Base-by-base conservation (phyloP, 495 filamentous ascomycete species). In the Penicillium macrosclerotiorum region DNA sequence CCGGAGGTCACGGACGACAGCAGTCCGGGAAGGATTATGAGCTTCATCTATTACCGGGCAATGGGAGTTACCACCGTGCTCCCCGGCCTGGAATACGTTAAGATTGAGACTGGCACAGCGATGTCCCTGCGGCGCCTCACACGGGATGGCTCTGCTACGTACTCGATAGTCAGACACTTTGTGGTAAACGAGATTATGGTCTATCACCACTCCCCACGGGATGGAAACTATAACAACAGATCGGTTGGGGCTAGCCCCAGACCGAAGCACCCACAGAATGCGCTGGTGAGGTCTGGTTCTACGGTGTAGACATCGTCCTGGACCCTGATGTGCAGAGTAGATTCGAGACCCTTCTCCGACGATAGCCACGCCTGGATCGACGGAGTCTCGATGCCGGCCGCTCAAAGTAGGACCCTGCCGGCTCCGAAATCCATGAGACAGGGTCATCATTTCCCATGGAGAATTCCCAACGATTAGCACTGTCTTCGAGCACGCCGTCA, bases 271-370 rank as follows among this genome's bases (percentile, higher is more conserved):
- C n/a, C n/a, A n/a, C n/a, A 16, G 16, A 22, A 19, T 14, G 14
- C 17, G 16, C 31, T 12, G 23, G 37, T 20, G 14, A 14, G 30
- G 25, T 16, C 19, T 12, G 26, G 30, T 13, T 18, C 31, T 29
- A 39, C 32, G 7, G 12, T 30, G 18, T 43, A 43, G 30, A 42
- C 24, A 9, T 20, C 31, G 34, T 26, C 49, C 45, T 42, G 42
- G 45, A 35, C 51, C 29, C 26, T 33, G 23, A 50, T 39, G 12
- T 54, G 49, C 47, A 17, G 20, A n/a, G 51, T 37, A 47, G 3
- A 48, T 25, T 12, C 6, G 22, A 31, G 47, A 35, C 35, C 33
- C 34, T 45, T 26, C 22, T 24, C 40, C 45, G 45, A 20, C 30
- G 24, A 31, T 31, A 25, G 8, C 27, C n/a, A 14, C 12, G 23